Base-by-base conservation (phyloP, 306 rosid genomes). In the Pachyrhizus erosus region DNA sequence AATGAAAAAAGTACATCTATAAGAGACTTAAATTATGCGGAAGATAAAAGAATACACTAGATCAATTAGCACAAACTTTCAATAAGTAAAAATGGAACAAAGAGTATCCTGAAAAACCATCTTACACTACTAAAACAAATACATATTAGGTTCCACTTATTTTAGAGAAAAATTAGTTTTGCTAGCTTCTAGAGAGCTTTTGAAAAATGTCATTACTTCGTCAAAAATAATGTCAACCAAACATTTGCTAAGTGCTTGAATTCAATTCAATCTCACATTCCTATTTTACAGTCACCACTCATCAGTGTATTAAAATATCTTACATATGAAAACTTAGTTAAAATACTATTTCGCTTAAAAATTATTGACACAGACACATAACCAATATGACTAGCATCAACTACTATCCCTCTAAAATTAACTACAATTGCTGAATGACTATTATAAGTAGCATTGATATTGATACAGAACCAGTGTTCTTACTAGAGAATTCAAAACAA, bases 401-500 rank as follows among this genome's bases (percentile, higher is more conserved):
- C 73, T 40, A 55, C 54, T 66, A 77, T 14, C 65, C 86, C 80
- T 82, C 81, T 26, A 76, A 57, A 72, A 37, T 72, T n/a, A 69
- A 69, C 65, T 81, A 70, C 52, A 62, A 42, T 68, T 21, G 73
- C 54, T 26, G 34, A 37, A 76, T 52, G 80, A 83, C 86, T 82
- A 79, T 17, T 75, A 70, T 76, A 80, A 80, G 61, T 77, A 76
- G 86, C 79, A 80, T 80, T 64, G 85, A 76, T 62, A 80, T 61
- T 70, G 77, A 70, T 80, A 80, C 83, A 76, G n/a, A 48, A 68
- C 72, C 78, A 67, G 73, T 29, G 39, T 33, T 83, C 80, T 51
- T 68, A 79, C 82, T 69, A 74, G 17, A 75, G 69, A 87, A 73
- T 70, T 72, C 9, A 73, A 39, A 77, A 71, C 65, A 77, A 84